These are phyloP conservation scores for Fusarium annulatum DNA, from an alignment of 2,329 filamentous ascomycete species.

Conservation along the genomic window DNA sequence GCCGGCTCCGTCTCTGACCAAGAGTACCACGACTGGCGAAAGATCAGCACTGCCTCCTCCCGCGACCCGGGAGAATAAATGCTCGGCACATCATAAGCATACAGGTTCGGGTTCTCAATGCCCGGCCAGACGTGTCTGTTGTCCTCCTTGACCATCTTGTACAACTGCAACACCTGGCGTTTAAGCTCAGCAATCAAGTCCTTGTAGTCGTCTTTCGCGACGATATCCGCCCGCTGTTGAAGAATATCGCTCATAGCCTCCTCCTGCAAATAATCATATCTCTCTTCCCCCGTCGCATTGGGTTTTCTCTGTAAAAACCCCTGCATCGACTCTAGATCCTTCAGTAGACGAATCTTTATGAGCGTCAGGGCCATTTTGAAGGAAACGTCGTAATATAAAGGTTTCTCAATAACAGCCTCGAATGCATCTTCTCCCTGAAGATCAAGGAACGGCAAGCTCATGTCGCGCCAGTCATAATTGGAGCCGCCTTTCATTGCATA, in stretches of 20 bases:
- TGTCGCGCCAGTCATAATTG: not conserved
- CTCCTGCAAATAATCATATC: not conserved
- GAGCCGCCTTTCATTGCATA: not conserved
- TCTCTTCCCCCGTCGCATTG: not conserved
- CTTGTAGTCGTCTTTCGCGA: not conserved
- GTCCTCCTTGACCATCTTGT: slow-evolving; percentile 2
- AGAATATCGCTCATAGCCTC: slow-evolving; percentile 20
- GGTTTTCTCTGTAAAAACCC: not conserved
- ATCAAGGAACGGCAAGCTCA: slow-evolving; percentile 2
- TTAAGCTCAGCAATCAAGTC: not conserved
- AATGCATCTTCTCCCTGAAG: slow-evolving; percentile 4
- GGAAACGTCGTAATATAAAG: not conserved
- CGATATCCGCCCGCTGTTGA: not conserved
- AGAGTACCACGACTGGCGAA: slow-evolving; percentile 17
- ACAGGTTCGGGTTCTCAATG: slow-evolving; percentile 1
- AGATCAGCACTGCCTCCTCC: slow-evolving; percentile 23
- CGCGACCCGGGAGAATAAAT: not conserved
- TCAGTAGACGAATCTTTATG: slow-evolving; percentile 15
- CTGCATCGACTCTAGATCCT: slow-evolving; percentile 2
- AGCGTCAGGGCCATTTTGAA: slow-evolving; percentile 14
- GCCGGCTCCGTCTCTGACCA: slow-evolving; percentile 19
- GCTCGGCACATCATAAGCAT: not conserved
- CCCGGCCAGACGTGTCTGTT: slow-evolving; percentile 20
- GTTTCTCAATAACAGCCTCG: slow-evolving; percentile 1
- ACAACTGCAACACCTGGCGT: not conserved